These are phyloP conservation scores for Penicillium sp. DNA, from an alignment of 2,329 filamentous ascomycete species.

Conservation along the genomic window DNA sequence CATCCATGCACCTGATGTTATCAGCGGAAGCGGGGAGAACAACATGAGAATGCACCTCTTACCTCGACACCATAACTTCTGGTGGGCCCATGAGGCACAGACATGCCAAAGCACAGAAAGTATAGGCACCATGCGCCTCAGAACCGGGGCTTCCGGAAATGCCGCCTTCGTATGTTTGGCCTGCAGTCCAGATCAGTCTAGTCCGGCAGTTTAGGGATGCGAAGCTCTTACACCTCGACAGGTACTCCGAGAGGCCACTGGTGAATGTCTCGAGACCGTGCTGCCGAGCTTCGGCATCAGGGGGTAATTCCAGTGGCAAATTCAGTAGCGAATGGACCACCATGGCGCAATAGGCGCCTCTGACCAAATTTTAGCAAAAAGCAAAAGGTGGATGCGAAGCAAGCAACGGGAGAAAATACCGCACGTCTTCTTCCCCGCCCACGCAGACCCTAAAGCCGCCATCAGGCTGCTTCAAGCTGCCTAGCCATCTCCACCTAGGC, in stretches of 20 bases:
- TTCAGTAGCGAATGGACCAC: conserved; percentile 74
- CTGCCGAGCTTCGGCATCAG: conserved; percentile 58
- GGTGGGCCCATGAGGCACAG: conserved; percentile 77
- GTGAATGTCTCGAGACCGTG: conserved; percentile 59
- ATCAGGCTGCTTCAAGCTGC: conserved; percentile 70
- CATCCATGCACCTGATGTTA: conserved; percentile 64
- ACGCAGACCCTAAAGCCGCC: conserved; percentile 80
- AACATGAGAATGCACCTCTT: conserved; percentile 49
- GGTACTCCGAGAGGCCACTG: conserved; percentile 67
- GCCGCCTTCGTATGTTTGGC: conserved; percentile 90
- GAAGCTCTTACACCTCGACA: conserved; percentile 63
- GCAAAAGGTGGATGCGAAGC: too few relatives aligned
- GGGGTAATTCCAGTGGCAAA: conserved; percentile 68
- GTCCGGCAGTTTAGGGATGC: too few relatives aligned
- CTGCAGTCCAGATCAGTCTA: conserved; percentile 38
- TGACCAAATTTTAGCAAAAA: too few relatives aligned
- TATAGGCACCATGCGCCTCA: conserved; percentile 93
- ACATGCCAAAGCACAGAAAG: conserved; percentile 85
- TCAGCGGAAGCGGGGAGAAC: too few relatives aligned
- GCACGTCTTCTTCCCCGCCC: conserved; percentile 84
- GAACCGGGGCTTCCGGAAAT: conserved; percentile 75
- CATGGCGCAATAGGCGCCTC: conserved; percentile 85
- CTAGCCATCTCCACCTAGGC: conserved; percentile 73
- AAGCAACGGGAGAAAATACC: conserved; percentile 51
- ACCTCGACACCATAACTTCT: too few relatives aligned